These are phyloP conservation scores for Coccomyxa sp. DNA, from an alignment of 139 green algal species.

Conservation along the genomic window DNA sequence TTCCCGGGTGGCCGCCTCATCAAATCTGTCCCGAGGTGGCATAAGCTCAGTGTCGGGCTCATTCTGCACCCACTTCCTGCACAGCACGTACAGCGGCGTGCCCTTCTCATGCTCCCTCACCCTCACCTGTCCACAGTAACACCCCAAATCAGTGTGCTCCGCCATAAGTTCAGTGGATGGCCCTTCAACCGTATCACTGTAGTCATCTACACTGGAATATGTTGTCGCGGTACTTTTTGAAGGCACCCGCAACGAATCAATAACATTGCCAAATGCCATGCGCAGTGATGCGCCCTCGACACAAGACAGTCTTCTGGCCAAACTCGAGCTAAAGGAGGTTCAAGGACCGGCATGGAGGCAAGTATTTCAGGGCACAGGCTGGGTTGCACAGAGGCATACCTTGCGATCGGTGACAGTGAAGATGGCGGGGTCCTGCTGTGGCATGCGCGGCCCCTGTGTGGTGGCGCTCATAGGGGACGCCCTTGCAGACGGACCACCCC, in stretches of 20 bases:
- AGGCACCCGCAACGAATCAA: too few relatives aligned
- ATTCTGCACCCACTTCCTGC: conserved; percentile 1
- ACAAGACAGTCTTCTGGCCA: too few relatives aligned
- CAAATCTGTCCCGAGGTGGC: not conserved
- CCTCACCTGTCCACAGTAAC: not conserved
- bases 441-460: not conserved
- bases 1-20: not conserved
- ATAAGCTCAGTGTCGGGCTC: not conserved
- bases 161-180: not conserved
- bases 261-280: too few relatives aligned
- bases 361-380: too few relatives aligned
- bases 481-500: not conserved
- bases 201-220: too few relatives aligned
- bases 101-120: not conserved
- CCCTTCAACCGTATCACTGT: not conserved
- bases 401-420: conserved; percentile 1
- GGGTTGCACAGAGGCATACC: not conserved
- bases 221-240: too few relatives aligned
- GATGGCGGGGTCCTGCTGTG: not conserved
- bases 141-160: not conserved
- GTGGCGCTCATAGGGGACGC: not conserved
- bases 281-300: too few relatives aligned
- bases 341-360: too few relatives aligned
- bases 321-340: too few relatives aligned
- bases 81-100: not conserved